Conservation (phyloP, 2,329 filamentous ascomycete species). For the Pyrenophora seminiperda region DNA sequence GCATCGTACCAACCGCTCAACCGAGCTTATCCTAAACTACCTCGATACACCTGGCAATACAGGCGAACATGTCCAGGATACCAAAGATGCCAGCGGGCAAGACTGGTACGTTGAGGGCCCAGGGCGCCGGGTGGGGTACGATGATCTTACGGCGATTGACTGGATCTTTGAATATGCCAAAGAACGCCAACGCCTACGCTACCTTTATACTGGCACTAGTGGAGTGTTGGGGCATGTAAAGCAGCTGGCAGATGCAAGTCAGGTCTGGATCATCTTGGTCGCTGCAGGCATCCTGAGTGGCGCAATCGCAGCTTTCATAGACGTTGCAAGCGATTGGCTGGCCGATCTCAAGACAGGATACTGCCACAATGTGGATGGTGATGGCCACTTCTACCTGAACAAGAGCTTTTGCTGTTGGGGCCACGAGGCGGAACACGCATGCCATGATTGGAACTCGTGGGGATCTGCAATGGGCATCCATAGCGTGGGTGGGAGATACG, state of each 20-base stretch:
- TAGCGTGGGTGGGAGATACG: slow-evolving; percentile 72
- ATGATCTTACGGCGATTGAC: slow-evolving; percentile 95
- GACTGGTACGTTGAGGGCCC: slow-evolving; percentile 94
- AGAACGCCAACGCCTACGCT: slow-evolving; percentile 84
- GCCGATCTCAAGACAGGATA: slow-evolving; percentile 90
- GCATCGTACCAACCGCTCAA: slow-evolving; percentile 35
- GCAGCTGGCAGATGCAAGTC: slow-evolving; percentile 79
- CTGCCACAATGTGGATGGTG: slow-evolving; percentile 76
- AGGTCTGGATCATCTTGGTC: slow-evolving; percentile 89
- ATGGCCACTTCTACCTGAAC: slow-evolving; percentile 88
- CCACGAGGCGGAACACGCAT: slow-evolving; percentile 75
- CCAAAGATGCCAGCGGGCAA: slow-evolving; percentile 52
- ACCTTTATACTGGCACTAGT: slow-evolving; percentile 69
- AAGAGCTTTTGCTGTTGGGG: slow-evolving; percentile 92
- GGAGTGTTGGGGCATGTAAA: slow-evolving; percentile 75
- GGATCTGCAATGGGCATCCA: slow-evolving; percentile 71
- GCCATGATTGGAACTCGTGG: slow-evolving; percentile 87
- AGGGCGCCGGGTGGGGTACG: slow-evolving; percentile 88
- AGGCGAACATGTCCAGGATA: slow-evolving; percentile 48
- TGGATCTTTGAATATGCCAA: slow-evolving; percentile 99
- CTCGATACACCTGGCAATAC: slow-evolving; percentile 47
- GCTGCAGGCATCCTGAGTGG: slow-evolving; percentile 84
- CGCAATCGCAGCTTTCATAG: slow-evolving; percentile 82
- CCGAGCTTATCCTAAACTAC: slow-evolving; percentile 51
- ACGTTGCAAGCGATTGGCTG: slow-evolving; percentile 90